Percentiles rank a stretch among this genome's conserved stretches.
These are phyloP conservation scores for Chenopodium quinoa DNA, from an alignment of 148 eudicot species.

Conservation along the genomic window DNA sequence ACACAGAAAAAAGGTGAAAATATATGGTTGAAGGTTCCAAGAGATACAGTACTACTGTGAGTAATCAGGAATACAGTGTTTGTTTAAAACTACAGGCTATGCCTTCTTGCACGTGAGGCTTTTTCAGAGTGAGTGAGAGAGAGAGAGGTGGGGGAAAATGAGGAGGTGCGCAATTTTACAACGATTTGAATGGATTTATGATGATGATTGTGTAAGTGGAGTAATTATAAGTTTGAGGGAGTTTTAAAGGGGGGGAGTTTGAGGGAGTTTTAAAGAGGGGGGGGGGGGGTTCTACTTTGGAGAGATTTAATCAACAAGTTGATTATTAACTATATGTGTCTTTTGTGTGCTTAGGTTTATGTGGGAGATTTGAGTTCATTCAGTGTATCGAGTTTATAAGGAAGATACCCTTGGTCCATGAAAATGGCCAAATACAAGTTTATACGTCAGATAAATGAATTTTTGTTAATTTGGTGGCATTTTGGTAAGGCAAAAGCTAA, in stretches of 20 bases:
- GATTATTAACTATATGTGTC: not conserved
- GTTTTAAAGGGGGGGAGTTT: not conserved
- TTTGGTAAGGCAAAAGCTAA: too few species aligned
- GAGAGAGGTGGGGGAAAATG: not conserved
- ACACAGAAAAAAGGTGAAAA: not conserved
- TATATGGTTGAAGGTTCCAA: conserved; percentile 8
- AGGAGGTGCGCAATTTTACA: conserved; percentile 15
- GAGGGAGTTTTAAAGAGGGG: not conserved
- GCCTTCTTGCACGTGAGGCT: conserved; percentile 31
- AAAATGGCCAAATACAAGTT: too few species aligned
- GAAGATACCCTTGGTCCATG: too few species aligned
- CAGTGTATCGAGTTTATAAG: not conserved
- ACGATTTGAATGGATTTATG: not conserved
- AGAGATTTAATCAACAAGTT: not conserved
- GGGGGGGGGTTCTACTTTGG: not conserved
- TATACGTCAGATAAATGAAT: too few species aligned
- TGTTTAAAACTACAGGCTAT: not conserved
- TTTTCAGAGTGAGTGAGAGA: not conserved
- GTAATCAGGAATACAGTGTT: not conserved
- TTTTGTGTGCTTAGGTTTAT: too few species aligned
- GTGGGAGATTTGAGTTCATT: not conserved
- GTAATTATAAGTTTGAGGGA: conserved; percentile 4
- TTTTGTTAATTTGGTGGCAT: too few species aligned
- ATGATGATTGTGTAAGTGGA: not conserved
- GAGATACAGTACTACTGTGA: not conserved